A percentile compares a stretch with the other conserved stretches of the same genome.
These are phyloP conservation scores for Mycena alexandri DNA, from an alignment of 768 basidiomycete genomes.

Conservation along the genomic window DNA sequence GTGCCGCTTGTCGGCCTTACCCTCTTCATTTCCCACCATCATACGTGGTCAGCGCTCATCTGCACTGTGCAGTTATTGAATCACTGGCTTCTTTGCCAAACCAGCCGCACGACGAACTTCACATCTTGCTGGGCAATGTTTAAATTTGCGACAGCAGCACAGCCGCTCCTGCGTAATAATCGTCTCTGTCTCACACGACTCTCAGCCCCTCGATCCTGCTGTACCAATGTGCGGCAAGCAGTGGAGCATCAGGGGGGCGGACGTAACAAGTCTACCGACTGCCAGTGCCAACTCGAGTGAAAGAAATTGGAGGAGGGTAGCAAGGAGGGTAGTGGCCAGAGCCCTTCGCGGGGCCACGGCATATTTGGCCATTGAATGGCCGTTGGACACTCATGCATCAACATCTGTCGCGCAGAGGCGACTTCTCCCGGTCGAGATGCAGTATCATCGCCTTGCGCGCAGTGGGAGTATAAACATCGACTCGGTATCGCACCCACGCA, in stretches of 20 bases:
- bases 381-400: conserved; percentile 13
- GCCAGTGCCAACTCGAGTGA: conserved; percentile 3
- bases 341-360: no score
- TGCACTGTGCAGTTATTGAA: no score
- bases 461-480: conserved; percentile 26
- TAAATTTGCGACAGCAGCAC: conserved; percentile 15
- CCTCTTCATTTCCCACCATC: not conserved
- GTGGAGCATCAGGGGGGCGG: conserved; percentile 5
- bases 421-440: conserved; percentile 21
- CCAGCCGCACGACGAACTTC: no score
- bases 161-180: conserved; percentile 15
- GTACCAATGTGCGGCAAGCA: conserved; percentile 10
- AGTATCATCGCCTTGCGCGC: conserved; percentile 27
- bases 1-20: no score
- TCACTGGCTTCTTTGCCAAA: no score
- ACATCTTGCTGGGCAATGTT: no score
- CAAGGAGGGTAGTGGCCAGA: no score
- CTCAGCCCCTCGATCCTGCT: conserved; percentile 7
- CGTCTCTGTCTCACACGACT: no score
- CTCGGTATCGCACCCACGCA: conserved; percentile 10
- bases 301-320: conserved; percentile 11
- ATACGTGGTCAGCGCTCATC: conserved; percentile 9
- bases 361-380: no score
- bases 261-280: conserved; percentile 3
- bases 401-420: conserved; percentile 17